Evolutionary conservation across 257 asterid genomes (phyloP).

Genomic region (Nicotiana benthamiana): DNA sequence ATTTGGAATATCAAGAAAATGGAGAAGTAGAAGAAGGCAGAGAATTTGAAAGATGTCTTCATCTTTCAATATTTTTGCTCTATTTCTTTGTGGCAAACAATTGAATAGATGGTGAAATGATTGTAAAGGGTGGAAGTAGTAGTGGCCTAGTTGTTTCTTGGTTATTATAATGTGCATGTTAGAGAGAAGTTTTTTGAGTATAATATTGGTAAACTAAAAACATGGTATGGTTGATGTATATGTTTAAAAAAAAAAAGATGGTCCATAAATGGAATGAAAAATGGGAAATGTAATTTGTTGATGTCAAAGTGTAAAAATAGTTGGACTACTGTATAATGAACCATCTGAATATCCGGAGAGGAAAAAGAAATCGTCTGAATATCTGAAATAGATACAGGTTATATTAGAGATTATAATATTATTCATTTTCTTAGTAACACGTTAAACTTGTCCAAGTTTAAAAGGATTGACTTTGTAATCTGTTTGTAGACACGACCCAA

Average conservation of each 20-base stretch:
- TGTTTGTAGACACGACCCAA: not conserved
- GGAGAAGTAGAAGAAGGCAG: not conserved
- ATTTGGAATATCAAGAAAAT: not conserved
- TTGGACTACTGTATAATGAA: too few species aligned
- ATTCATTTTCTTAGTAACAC: not conserved
- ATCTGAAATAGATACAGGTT: too few species aligned
- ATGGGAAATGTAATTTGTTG: not conserved
- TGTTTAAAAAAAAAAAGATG: too few species aligned
- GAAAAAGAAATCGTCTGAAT: too few species aligned
- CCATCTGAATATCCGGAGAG: too few species aligned
- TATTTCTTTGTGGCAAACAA: not conserved
- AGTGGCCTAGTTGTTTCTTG: not conserved
- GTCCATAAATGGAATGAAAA: not conserved
- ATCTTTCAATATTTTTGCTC: not conserved
- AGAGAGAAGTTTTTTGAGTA: not conserved
- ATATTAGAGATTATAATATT: not conserved
- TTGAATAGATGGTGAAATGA: not conserved
- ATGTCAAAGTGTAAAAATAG: not conserved
- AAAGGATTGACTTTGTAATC: not conserved
- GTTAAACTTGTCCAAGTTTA: not conserved
- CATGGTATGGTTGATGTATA: not conserved
- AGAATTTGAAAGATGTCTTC: constrained; percentile 23
- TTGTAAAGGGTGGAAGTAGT: not conserved
- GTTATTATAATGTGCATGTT: not conserved
- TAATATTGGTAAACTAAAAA: not conserved